Evolutionary conservation across 2,329 filamentous ascomycete genomes (phyloP), one percentile per base, ranked within the genome.

Genomic region (Cercospora zeae-maydis): DNA sequence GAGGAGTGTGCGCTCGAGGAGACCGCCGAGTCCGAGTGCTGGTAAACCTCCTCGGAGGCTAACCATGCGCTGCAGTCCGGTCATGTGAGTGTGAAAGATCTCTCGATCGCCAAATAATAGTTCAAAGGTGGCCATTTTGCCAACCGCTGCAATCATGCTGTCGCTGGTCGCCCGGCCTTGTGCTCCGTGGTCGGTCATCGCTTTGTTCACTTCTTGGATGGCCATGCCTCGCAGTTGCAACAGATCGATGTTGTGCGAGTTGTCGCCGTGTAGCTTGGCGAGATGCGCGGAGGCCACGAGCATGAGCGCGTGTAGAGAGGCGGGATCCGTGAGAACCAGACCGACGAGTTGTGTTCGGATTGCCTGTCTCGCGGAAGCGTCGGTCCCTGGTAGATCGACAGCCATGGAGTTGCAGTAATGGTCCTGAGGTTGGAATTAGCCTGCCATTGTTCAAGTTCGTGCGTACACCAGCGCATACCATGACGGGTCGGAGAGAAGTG

Each of bases 121-220:
- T 67, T 84, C 82, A 68, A 81, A 83, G 63, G 78, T 79, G 9
- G 81, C 81, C 80, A 84, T 81, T 65, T 81, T 80, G 34, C 79
- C 79, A 3, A 82, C 79, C 2, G 81, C 80, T 8, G 78, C 79
- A 56, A 83, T 76, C 33, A 82, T 64, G 13, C 76, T 76, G 66
- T 83, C 80, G 63, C 72, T 77, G 6, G 76, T 70, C 4, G 67
- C 66, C 30, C 72, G 65, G 2, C 65, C 63, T 19, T 62, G 59
- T 2, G 59, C 42, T 19, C 61, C 42, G 27, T 73, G 68, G 42
- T 74, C 68, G n/a, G 67, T 67, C 31, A 82, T 71, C 9, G 74
- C 73, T 4, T 72, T 63, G 63, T 81, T 81, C 70, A 83, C 79
- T 34, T 77, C 73, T 19, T 70, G 66, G 39, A 83, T 76, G 14